Base-by-base conservation (phyloP, 805 yeast species). In the Wickerhamiella alocasiicola region DNA sequence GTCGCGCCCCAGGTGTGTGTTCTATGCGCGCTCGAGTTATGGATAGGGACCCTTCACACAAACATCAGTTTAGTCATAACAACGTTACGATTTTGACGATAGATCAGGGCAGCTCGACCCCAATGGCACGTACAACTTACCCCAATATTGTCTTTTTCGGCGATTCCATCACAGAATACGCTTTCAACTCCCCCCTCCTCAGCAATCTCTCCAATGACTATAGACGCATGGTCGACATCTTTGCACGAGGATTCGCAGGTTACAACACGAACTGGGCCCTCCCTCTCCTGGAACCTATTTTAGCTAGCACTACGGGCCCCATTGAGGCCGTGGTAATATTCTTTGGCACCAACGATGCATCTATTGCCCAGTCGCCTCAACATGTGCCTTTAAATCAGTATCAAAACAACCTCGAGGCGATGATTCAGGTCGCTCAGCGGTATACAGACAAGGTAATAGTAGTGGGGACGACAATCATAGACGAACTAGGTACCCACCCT, bases 331-430 rank as follows among this genome's bases (percentile, higher is more conserved):
- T 74, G 44, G 72, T 76, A 9, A 61, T 84, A 2, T 84, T 80
- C 54, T 74, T 82, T 50, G 95, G 95, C 3, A 71, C 94, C 11
- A 85, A 85, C 53, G 96, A 85, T 56, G 67, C 79, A 0, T 66
- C 71, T 3, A 47, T 61, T 6, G 63, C 54, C 1, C 12, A 15
- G 34, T 68, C 68, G 3, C 51, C 55, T 3, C 74, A 70, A 47
- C 59, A 60, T 17, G 82, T 82, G 9, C 70, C 72, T 1, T 15
- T 78, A 3, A 68, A 57, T 0, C 61, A 67, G 43, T 82, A 60
- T 53, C 43, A 56, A 16, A 58, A 55, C 12, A 84, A 84, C 51
- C 61, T 70, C 46, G 51, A 48, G 20, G 41, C 45, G 9, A 47
- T 82, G 50, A 61, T 74, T 11, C 48, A 60, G 5, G 46, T 64